Evolutionary conservation across 352 stramenopile genomes (phyloP).

Genomic region (Globisporangium parvum): DNA sequence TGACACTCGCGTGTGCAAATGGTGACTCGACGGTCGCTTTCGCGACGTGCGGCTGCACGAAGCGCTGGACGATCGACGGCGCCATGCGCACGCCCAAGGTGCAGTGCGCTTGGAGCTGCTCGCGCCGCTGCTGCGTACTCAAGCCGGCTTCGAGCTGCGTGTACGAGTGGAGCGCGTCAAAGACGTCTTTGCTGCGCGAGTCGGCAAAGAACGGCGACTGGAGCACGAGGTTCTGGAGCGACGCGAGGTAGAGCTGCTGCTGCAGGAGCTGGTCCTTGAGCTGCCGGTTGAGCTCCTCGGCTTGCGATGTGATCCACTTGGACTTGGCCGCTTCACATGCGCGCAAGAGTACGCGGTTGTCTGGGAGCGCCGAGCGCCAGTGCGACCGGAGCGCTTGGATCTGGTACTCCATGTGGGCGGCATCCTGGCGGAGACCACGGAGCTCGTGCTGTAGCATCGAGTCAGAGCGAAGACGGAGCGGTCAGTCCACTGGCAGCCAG

Average conservation of each 20-base stretch:
- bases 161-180: constrained; percentile 39
- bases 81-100: constrained; percentile 25
- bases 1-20: constrained; percentile 58
- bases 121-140: constrained; percentile 18
- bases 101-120: constrained; percentile 29
- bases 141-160: constrained; percentile 17
- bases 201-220: constrained; percentile 40
- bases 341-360: constrained; percentile 21
- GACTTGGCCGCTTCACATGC: constrained; percentile 44
- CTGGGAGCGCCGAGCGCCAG: constrained; percentile 34
- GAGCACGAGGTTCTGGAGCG: constrained; percentile 43
- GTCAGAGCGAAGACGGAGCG: not conserved
- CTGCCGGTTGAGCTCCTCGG: constrained; percentile 41
- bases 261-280: constrained; percentile 55
- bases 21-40: constrained; percentile 25
- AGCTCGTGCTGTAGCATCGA: constrained; percentile 34
- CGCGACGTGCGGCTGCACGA: constrained; percentile 26
- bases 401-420: constrained; percentile 31
- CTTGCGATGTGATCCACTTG: constrained; percentile 44
- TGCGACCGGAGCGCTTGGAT: constrained; percentile 33
- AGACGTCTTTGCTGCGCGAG: constrained; percentile 47
- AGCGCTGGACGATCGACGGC: constrained; percentile 31
- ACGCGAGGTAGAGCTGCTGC: constrained; percentile 60
- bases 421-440: constrained; percentile 36
- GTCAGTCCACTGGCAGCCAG: not conserved